Conservation (phyloP, 2,329 filamentous ascomycete species). For the Pseudogymnoascus sp. region DNA sequence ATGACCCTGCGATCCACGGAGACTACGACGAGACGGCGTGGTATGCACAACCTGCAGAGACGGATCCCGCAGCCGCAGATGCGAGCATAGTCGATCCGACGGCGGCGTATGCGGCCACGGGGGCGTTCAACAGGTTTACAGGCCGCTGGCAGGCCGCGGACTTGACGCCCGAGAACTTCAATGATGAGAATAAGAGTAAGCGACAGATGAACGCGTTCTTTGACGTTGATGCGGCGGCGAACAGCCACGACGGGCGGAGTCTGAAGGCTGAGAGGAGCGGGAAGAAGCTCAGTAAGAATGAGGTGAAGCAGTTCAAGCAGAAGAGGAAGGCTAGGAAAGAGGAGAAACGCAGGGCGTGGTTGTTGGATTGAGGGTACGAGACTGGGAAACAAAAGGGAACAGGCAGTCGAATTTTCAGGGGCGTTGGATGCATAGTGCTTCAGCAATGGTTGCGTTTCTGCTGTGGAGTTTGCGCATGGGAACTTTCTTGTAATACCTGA, state of each 20-base stretch:
- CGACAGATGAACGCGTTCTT: conserved; percentile 93
- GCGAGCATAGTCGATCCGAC: conserved; percentile 32
- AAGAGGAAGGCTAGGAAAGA: conserved; percentile 86
- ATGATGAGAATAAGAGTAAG: conserved; percentile 77
- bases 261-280: conserved; percentile 82
- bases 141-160: conserved; percentile 68
- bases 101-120: conserved; percentile 56
- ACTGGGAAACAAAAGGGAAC: neutral
- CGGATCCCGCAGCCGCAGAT: conserved; percentile 28
- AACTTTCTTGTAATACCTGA: neutral
- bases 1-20: conserved; percentile 93
- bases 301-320: conserved; percentile 86
- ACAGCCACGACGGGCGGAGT: conserved; percentile 80
- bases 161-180: conserved; percentile 65
- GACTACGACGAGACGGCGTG: conserved; percentile 94
- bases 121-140: conserved; percentile 85
- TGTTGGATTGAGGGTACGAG: conserved; percentile 57
- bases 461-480: neutral
- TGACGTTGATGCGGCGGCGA: conserved; percentile 89
- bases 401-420: neutral
- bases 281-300: conserved; percentile 75
- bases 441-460: neutral
- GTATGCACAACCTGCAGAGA: conserved; percentile 61
- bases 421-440: neutral
- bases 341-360: conserved; percentile 86